Evolutionary conservation across 2,329 filamentous ascomycete species (phyloP), one percentile per base, ranked within the genome.

Genomic region (Pezicula carpinea): DNA sequence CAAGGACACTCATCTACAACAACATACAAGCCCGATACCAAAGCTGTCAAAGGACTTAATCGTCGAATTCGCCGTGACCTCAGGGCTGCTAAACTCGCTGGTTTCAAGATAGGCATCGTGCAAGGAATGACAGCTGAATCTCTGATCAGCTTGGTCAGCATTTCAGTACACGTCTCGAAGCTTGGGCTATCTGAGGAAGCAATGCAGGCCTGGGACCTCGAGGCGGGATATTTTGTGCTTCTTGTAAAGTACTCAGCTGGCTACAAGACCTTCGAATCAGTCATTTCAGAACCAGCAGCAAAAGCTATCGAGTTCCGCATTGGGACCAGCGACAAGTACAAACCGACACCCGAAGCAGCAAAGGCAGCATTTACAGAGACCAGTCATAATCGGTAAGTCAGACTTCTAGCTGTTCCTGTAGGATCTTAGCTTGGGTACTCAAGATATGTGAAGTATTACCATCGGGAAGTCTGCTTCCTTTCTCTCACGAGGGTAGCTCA

Each of bases 191-290:
- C 87, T 0, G 75, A 84, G 32, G 87, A 91, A 59, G 83, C 82
- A 0, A 77, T 89, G 65, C 75, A 85, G 58, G 87, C 89, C 1
- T 96, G 90, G 90, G 76, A 84, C 50, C 64, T 96, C 10, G 66
- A 77, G 13, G 66, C 73, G 0, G 66, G 72, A 0, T 91, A 92
- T 58, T 64, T 95, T 33, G 77, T 92, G 4, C 71, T 95, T 4
- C 70, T 96, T 18, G 75, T 93, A 36, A 76, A 77, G 31, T 86
- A 86, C 53, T 67, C 73, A 0, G 64, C 66, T n/a, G 73, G 70
- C 0, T 95, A 95, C 64, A 73, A 71, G 26, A 68, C 70, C 3
- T 68, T 86, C 41, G 75, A 84, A 14, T 62, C 76, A 0, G 62
- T 87, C 8, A 60, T 78, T 13, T 59, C 64, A 0, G 63, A 69